Evolutionary conservation across 1,284 basidiomycete species (phyloP), one percentile per base, ranked within the genome.

Genomic region (Cutaneotrichosporon cutaneum): DNA sequence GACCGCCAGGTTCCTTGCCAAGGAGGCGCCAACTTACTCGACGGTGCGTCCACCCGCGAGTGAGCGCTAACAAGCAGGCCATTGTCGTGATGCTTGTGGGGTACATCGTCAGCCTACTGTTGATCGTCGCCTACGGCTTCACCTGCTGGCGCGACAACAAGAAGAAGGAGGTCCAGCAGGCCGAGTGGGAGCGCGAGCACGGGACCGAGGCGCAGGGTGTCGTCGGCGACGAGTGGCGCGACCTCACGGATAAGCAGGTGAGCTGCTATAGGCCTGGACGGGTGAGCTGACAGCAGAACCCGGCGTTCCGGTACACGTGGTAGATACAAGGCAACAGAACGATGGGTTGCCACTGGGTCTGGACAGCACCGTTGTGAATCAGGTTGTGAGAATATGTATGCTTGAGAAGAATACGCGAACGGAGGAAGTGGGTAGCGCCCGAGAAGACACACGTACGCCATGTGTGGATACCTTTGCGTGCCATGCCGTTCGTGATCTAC

Each of bases 1-100:
- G n/a, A n/a, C n/a, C n/a, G n/a, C n/a, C n/a, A n/a, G n/a, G n/a
- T 72, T 72, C 70, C 58, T 39, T 10, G 59, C 68, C 3, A 60
- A 47, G 2, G 60, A 71, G 55, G 68, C 70, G 13, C 71, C 71
- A 1, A 47, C 45, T 4, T 72, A 72, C 57, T 33, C 67, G 3
- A 63, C 62, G 8, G n/a, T n/a, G n/a, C n/a, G n/a, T n/a, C n/a
- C n/a, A n/a, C n/a, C n/a, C n/a, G n/a, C n/a, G n/a, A n/a, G n/a
- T n/a, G n/a, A n/a, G n/a, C n/a, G n/a, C n/a, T n/a, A n/a, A n/a
- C n/a, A n/a, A n/a, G n/a, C n/a, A n/a, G n/a, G 71, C 62, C 3
- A 63, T 65, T 54, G 59, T 61, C 8, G 69, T 61, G 51, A 73
- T 73, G 71, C 47, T 73, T 16, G 54, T 42, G 9, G 62, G 69